Conservation (phyloP, 2,329 filamentous ascomycete species). For the Colletotrichum sp. region DNA sequence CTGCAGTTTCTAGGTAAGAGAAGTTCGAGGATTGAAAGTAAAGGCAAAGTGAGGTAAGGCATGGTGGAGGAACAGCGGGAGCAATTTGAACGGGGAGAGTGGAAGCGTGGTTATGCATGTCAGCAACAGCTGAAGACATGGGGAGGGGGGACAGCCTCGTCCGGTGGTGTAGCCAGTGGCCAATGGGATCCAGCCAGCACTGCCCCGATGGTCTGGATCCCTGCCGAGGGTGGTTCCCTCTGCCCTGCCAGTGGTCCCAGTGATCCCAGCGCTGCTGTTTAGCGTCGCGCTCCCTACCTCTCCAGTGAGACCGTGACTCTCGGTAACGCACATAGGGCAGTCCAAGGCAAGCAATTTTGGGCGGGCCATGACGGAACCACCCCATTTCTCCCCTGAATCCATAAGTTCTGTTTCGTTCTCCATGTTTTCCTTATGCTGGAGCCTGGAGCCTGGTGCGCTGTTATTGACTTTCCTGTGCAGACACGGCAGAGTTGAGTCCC, state of each 20-base stretch:
- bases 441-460: not conserved
- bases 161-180: not conserved
- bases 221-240: not conserved
- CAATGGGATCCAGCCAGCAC: constrained; percentile 7
- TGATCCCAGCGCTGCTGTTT: not conserved
- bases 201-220: constrained; percentile 10
- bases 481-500: not conserved
- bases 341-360: not conserved
- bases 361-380: not conserved
- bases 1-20: not conserved
- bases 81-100: not conserved
- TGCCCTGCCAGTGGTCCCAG: not conserved
- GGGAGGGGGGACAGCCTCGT: constrained; percentile 7
- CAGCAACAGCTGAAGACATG: constrained; percentile 18
- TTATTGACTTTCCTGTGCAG: not conserved
- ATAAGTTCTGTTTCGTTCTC: not conserved
- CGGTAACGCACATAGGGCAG: not conserved
- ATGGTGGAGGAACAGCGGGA: not conserved
- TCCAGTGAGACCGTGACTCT: not conserved
- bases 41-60: not conserved
- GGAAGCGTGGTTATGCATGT: constrained; percentile 18
- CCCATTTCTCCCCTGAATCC: constrained; percentile 1
- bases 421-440: not conserved
- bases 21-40: not conserved
- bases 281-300: constrained; percentile 4